A percentile compares a stretch with the other conserved stretches of the same genome.
Evolutionary conservation across 495 filamentous ascomycete species (phyloP).

Genomic region (Trichoderma orchidacearum): DNA sequence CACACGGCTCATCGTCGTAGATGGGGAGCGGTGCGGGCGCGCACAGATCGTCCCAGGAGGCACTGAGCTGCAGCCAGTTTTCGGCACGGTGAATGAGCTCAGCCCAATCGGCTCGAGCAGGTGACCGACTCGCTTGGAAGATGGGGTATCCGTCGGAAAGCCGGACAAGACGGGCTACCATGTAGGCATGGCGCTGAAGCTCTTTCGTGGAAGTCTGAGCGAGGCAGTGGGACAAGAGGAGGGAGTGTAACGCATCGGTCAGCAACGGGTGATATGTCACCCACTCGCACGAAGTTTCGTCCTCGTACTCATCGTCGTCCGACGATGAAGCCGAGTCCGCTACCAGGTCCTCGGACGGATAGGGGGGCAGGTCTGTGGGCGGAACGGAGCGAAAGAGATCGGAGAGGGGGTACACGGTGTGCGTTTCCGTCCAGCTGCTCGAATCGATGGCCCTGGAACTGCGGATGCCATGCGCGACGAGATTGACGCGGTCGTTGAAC

Average conservation of each 20-base stretch:
- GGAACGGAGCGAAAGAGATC: slow-evolving; percentile 42
- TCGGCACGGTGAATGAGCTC: slow-evolving; percentile 51
- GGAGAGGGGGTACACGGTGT: slow-evolving; percentile 32
- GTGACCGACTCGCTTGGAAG: slow-evolving; percentile 59
- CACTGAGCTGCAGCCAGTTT: slow-evolving; percentile 50
- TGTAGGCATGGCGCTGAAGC: slow-evolving; percentile 61
- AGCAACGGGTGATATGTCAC: slow-evolving; percentile 70
- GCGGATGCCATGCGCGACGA: slow-evolving; percentile 24
- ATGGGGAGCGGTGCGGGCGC: slow-evolving; percentile 45
- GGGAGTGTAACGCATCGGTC: slow-evolving; percentile 58
- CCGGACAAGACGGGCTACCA: slow-evolving; percentile 59
- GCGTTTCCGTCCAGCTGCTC: slow-evolving; percentile 5
- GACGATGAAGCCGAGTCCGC: too few relatives aligned
- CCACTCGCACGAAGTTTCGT: slow-evolving; percentile 40
- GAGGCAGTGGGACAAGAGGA: slow-evolving; percentile 58
- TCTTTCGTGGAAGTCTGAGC: slow-evolving; percentile 62
- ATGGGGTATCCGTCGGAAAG: slow-evolving; percentile 68
- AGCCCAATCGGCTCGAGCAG: slow-evolving; percentile 64
- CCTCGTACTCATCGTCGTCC: too few relatives aligned
- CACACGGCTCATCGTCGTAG: not conserved
- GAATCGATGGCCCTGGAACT: slow-evolving; percentile 8
- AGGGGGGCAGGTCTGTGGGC: slow-evolving; percentile 41
- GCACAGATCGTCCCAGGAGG: slow-evolving; percentile 58
- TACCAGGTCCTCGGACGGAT: slow-evolving; percentile 30
- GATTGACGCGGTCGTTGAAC: slow-evolving; percentile 49